Conservation (phyloP, 495 filamentous ascomycete species). For the Lentithecium fluviatile region DNA sequence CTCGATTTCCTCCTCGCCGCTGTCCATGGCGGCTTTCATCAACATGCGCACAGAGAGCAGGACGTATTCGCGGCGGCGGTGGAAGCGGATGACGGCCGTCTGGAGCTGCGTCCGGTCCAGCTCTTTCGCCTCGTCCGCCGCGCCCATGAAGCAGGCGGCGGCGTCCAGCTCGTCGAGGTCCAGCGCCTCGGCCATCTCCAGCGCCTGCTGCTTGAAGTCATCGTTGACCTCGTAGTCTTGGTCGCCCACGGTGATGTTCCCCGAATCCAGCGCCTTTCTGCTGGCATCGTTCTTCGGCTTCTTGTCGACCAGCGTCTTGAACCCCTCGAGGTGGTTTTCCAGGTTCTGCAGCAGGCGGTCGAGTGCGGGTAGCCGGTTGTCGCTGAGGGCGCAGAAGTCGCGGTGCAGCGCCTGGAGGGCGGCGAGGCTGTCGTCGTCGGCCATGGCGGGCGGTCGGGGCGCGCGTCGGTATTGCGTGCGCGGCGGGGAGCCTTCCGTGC, state of each 20-base stretch:
- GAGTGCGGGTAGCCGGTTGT: conserved; percentile 59
- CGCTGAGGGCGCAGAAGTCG: conserved; percentile 68
- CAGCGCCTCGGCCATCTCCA: conserved; percentile 79
- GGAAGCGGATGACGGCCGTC: conserved; percentile 78
- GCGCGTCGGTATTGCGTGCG: conserved; percentile 19
- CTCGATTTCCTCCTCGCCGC: conserved; percentile 47
- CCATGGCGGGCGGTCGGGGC: conserved; percentile 52
- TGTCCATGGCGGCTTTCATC: conserved; percentile 61
- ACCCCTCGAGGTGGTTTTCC: conserved; percentile 65
- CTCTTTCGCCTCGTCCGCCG: conserved; percentile 60
- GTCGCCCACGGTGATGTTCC: conserved; percentile 62
- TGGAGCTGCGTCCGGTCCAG: conserved; percentile 68
- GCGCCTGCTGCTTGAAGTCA: conserved; percentile 75
- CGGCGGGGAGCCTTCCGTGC: neutral
- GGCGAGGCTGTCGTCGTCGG: conserved; percentile 61
- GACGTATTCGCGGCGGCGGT: conserved; percentile 71
- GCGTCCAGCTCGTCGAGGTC: conserved; percentile 87
- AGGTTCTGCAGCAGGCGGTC: conserved; percentile 66
- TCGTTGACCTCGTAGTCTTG: conserved; percentile 78
- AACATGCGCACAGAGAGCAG: conserved; percentile 80
- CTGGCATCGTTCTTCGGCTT: conserved; percentile 67
- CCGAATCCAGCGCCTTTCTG: conserved; percentile 56
- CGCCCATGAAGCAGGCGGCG: conserved; percentile 66
- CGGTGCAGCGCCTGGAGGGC: conserved; percentile 73
- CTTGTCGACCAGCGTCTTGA: conserved; percentile 76